These are phyloP conservation scores for Diaporthe sp. DNA, from an alignment of 2,329 filamentous ascomycete species.

Conservation along the genomic window DNA sequence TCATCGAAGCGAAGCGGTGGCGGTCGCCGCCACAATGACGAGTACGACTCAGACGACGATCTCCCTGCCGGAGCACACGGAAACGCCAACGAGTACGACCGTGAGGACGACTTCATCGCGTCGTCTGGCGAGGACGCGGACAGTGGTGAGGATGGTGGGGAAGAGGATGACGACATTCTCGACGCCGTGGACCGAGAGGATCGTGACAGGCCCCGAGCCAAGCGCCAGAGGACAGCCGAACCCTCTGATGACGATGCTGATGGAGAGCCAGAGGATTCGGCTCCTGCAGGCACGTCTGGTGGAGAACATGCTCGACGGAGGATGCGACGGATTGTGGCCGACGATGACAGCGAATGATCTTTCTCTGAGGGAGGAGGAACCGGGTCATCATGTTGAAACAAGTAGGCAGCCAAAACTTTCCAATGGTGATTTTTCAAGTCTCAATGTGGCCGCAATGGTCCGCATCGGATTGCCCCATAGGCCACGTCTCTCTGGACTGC, in stretches of 20 bases:
- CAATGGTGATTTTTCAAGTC: neutral
- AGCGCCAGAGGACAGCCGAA: conserved; percentile 66
- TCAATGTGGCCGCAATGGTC: neutral
- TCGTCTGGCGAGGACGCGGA: conserved; percentile 76
- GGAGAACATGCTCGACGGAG: conserved; percentile 58
- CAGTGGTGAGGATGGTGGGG: conserved; percentile 65
- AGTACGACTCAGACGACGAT: conserved; percentile 85
- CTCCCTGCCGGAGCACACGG: conserved; percentile 71
- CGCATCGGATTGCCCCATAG: neutral
- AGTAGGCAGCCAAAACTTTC: neutral
- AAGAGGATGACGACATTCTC: conserved; percentile 71
- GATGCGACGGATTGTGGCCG: conserved; percentile 71
- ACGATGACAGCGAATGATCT: conserved; percentile 67
- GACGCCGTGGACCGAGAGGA: conserved; percentile 72
- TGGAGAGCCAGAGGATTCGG: conserved; percentile 66
- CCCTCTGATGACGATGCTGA: conserved; percentile 67
- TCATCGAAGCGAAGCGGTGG: conserved; percentile 43
- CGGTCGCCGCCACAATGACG: conserved; percentile 67
- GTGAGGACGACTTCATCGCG: conserved; percentile 84
- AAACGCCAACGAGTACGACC: conserved; percentile 80
- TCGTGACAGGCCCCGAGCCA: conserved; percentile 59
- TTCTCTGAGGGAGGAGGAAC: neutral
- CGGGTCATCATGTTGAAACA: neutral
- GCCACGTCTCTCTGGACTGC: neutral
- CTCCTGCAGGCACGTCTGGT: conserved; percentile 49